Conservation (phyloP, 257 asterid genomes). For the Mitragyna speciosa region DNA sequence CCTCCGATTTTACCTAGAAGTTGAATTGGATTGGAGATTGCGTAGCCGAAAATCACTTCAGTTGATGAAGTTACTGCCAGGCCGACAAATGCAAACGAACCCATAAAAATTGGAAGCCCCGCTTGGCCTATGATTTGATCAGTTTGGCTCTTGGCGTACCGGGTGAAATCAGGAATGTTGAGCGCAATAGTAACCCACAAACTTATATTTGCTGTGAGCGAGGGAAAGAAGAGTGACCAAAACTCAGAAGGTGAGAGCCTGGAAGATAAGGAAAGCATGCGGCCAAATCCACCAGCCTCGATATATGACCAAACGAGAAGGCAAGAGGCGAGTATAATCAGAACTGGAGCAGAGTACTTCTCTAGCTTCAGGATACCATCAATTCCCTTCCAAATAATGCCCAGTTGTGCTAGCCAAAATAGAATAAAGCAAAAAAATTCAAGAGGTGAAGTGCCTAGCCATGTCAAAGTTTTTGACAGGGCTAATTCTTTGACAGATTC, state of each 20-base stretch:
- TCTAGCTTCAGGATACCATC: slow-evolving; percentile 78
- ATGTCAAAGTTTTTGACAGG: slow-evolving; percentile 35
- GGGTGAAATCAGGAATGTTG: slow-evolving; percentile 87
- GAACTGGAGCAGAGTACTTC: slow-evolving; percentile 80
- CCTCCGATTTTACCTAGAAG: slow-evolving; percentile 80
- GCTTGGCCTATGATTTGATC: slow-evolving; percentile 77
- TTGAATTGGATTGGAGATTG: slow-evolving; percentile 71
- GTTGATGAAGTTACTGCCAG: slow-evolving; percentile 94
- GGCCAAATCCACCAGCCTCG: slow-evolving; percentile 76
- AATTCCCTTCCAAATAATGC: slow-evolving; percentile 73
- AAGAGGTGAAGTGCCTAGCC: slow-evolving; percentile 87
- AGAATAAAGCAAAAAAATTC: slow-evolving; percentile 72
- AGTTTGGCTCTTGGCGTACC: slow-evolving; percentile 64
- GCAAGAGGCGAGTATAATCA: slow-evolving; percentile 49
- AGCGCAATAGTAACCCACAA: slow-evolving; percentile 88
- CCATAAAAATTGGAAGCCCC: slow-evolving; percentile 87
- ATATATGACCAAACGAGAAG: slow-evolving; percentile 70
- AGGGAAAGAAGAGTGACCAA: slow-evolving; percentile 83
- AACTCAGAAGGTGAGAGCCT: slow-evolving; percentile 60
- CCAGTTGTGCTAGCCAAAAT: slow-evolving; percentile 76
- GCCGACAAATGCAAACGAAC: slow-evolving; percentile 82
- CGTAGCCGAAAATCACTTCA: slow-evolving; percentile 58
- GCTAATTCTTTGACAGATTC: slow-evolving; percentile 39
- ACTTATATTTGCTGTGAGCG: slow-evolving; percentile 84
- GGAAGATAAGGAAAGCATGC: slow-evolving; percentile 67